Evolutionary conservation across 331 rosid species (phyloP).

Genomic region (Prunus yedoensis): DNA sequence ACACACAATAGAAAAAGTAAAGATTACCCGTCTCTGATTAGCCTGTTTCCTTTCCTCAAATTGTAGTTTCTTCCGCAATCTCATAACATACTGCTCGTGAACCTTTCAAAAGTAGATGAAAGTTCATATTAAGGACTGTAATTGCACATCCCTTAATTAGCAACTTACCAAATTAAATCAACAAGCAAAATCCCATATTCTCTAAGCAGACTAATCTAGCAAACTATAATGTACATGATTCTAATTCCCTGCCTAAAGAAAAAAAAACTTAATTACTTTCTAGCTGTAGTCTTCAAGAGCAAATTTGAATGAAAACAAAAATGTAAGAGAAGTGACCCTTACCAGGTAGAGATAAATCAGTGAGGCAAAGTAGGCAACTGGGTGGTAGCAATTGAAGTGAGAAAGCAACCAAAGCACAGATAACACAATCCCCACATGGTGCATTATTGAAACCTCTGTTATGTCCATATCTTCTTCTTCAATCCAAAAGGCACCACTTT

Average conservation of each 20-base stretch:
- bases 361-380: slow-evolving; percentile 55
- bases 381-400: slow-evolving; percentile 49
- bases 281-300: neutral
- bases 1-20: neutral
- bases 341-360: slow-evolving; percentile 77
- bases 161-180: too few species aligned
- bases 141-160: neutral
- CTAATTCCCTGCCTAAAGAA: too few species aligned
- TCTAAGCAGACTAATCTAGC: neutral
- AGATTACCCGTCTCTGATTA: slow-evolving; percentile 80
- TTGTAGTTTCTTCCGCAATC: slow-evolving; percentile 72
- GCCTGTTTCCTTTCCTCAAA: slow-evolving; percentile 83
- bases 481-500: neutral
- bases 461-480: slow-evolving; percentile 51
- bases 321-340: slow-evolving; percentile 2
- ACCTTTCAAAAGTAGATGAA: slow-evolving; percentile 47
- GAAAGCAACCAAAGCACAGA: slow-evolving; percentile 66
- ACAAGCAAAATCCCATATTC: neutral
- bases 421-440: slow-evolving; percentile 70
- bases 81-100: slow-evolving; percentile 70
- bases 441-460: slow-evolving; percentile 62
- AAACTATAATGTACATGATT: neutral
- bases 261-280: neutral
- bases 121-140: slow-evolving; percentile 15
- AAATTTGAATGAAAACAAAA: neutral